Conservation (phyloP, 331 rosid species). For the Acacia pycnantha region DNA sequence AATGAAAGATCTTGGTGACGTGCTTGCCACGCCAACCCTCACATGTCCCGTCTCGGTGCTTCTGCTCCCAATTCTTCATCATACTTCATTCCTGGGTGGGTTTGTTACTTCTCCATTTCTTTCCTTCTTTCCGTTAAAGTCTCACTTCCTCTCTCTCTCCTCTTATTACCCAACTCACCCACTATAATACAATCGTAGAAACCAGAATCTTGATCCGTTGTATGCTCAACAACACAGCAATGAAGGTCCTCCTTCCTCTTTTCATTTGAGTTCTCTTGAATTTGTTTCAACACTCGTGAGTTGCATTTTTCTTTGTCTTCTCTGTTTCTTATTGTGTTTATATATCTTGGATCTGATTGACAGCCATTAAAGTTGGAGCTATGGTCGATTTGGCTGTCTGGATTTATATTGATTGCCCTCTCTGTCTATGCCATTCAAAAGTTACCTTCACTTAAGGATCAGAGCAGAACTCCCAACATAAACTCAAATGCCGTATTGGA, state of each 20-base stretch:
- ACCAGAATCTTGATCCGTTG: conserved; percentile 10
- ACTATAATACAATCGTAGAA: conserved; percentile 15
- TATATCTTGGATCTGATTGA: conserved; percentile 19
- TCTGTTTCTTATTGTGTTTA: conserved; percentile 12
- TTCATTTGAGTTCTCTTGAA: background rate
- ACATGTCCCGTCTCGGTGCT: conserved; percentile 47
- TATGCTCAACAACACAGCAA: conserved; percentile 36
- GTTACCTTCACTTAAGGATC: conserved; percentile 53
- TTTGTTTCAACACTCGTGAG: background rate
- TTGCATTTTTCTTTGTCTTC: conserved; percentile 5
- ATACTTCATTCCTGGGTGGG: conserved; percentile 44
- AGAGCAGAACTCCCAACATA: conserved; percentile 22
- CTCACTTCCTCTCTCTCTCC: conserved; percentile 25
- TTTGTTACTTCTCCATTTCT: conserved; percentile 57
- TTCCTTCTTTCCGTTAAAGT: conserved; percentile 61
- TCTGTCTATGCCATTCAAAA: conserved; percentile 71
- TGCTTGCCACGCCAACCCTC: conserved; percentile 49
- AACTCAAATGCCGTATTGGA: conserved; percentile 19
- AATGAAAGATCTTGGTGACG: conserved; percentile 21
- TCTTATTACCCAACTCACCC: conserved; percentile 19
- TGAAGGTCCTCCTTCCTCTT: conserved; percentile 58
- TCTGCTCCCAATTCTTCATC: conserved; percentile 12
- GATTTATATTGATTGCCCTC: conserved; percentile 58
- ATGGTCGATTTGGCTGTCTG: conserved; percentile 83
- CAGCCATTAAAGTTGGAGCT: conserved; percentile 57